Percentiles rank a stretch among this genome's conserved stretches.
Conservation (phyloP, 441 rosid genomes). For the Caryocar brasiliense region DNA sequence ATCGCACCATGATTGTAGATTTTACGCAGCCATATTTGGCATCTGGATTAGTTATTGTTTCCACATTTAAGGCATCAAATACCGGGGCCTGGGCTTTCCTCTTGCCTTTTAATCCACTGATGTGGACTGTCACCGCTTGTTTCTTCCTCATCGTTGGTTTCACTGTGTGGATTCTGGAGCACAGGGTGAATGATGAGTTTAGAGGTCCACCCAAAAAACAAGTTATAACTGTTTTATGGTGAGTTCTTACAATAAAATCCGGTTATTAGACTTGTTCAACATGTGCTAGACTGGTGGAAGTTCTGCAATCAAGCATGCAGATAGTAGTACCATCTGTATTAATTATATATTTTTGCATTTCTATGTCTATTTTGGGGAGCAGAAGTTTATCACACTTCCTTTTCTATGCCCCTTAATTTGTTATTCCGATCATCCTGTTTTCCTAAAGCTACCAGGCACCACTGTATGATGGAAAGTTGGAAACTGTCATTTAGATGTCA, state of each 20-base stretch:
- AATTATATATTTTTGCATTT: no score
- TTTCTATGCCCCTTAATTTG: no score
- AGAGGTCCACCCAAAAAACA: conserved; percentile 81
- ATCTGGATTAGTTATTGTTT: conserved; percentile 81
- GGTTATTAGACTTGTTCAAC: background rate
- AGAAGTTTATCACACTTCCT: no score
- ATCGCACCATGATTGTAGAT: conserved; percentile 72
- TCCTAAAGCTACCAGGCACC: background rate
- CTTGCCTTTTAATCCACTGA: conserved; percentile 49
- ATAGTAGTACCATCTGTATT: no score
- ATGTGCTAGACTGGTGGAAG: no score
- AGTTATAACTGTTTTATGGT: conserved; percentile 72
- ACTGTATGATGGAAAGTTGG: background rate
- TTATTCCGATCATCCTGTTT: background rate
- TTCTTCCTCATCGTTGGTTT: conserved; percentile 61
- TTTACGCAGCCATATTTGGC: conserved; percentile 81
- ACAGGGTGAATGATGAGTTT: conserved; percentile 79
- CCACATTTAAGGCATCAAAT: conserved; percentile 55
- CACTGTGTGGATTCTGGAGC: conserved; percentile 90
- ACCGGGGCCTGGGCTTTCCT: conserved; percentile 88
- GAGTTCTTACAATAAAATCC: conserved; percentile 24
- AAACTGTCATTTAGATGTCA: background rate
- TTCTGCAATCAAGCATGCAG: no score
- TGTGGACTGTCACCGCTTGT: conserved; percentile 64
- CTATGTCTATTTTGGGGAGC: no score